phyloP scores from a whole-genome alignment of 176 grass and related monocot species.

The Oryza punctata region DNA sequence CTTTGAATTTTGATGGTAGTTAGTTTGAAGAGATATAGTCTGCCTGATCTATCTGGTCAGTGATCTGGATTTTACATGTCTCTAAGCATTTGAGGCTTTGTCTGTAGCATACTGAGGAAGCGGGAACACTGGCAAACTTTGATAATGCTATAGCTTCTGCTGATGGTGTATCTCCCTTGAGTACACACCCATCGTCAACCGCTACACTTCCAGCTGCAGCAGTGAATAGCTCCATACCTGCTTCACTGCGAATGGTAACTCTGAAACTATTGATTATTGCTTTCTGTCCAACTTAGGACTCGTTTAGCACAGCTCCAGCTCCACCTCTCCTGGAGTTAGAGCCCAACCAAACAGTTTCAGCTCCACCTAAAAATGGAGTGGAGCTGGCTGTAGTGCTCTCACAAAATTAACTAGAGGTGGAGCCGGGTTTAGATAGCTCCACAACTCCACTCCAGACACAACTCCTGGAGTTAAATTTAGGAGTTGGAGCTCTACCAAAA shows the following conservation, averaged over 20 bases:
- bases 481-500: too few species aligned
- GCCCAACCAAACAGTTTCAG: too few species aligned
- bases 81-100: slow-evolving; percentile 28
- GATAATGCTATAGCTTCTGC: slow-evolving; percentile 61
- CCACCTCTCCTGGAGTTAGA: too few species aligned
- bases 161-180: slow-evolving; percentile 58
- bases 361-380: too few species aligned
- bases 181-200: slow-evolving; percentile 41
- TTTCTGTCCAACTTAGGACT: background rate
- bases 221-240: slow-evolving; percentile 67
- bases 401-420: too few species aligned
- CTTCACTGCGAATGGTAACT: slow-evolving; percentile 84
- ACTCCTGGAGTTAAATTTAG: too few species aligned
- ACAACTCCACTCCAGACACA: too few species aligned
- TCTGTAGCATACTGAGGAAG: slow-evolving; percentile 60
- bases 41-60: slow-evolving; percentile 7
- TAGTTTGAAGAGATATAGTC: slow-evolving; percentile 6
- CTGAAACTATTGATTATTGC: slow-evolving; percentile 28
- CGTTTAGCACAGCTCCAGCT: too few species aligned
- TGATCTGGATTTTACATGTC: slow-evolving; percentile 20
- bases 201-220: slow-evolving; percentile 54
- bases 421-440: too few species aligned
- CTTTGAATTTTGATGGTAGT: background rate
- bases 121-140: slow-evolving; percentile 43
- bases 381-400: too few species aligned